These are phyloP conservation scores for Bertia moriformis DNA, from an alignment of 2,329 filamentous ascomycete genomes.

Conservation along the genomic window DNA sequence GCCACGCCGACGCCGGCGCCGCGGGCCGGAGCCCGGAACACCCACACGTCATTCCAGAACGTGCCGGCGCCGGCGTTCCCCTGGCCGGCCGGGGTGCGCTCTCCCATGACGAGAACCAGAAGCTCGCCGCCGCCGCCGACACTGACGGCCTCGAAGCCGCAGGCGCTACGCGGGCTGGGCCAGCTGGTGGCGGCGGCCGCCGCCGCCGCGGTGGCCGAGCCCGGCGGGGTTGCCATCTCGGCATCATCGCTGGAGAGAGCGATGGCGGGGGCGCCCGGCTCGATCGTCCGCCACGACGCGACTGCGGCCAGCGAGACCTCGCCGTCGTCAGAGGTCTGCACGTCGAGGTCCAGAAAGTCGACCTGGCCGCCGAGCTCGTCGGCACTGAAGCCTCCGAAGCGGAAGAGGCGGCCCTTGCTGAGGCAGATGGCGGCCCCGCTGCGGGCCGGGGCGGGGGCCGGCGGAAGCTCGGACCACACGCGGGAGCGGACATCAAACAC, in stretches of 20 bases:
- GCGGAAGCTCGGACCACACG: conserved; percentile 53
- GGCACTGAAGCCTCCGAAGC: conserved; percentile 72
- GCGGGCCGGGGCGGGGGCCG: conserved; percentile 52
- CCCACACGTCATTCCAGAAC: conserved; percentile 48
- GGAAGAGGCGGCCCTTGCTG: conserved; percentile 50
- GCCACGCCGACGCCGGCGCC: conserved; percentile 36
- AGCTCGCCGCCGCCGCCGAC: conserved; percentile 47
- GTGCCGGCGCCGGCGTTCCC: conserved; percentile 36
- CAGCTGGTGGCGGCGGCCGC: conserved; percentile 17
- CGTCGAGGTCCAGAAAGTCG: conserved; percentile 45
- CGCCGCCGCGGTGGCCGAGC: conserved; percentile 7
- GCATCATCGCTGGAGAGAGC: conserved; percentile 12
- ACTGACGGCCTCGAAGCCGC: conserved; percentile 36
- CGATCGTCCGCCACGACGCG: conserved; percentile 37
- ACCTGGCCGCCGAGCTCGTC: conserved; percentile 58
- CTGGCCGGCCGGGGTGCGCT: conserved; percentile 29
- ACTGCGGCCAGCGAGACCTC: conserved; percentile 34
- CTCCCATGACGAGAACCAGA: conserved; percentile 46
- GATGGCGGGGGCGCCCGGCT: conserved; percentile 12
- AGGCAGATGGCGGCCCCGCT: conserved; percentile 56
- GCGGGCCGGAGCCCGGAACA: conserved; percentile 46
- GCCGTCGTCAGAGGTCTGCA: conserved; percentile 40
- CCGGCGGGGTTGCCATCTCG: conserved; percentile 12
- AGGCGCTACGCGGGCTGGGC: conserved; percentile 37
- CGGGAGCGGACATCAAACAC: conserved; percentile 52